Conservation (phyloP, 306 rosid genomes). For the Nissolia schottii region DNA sequence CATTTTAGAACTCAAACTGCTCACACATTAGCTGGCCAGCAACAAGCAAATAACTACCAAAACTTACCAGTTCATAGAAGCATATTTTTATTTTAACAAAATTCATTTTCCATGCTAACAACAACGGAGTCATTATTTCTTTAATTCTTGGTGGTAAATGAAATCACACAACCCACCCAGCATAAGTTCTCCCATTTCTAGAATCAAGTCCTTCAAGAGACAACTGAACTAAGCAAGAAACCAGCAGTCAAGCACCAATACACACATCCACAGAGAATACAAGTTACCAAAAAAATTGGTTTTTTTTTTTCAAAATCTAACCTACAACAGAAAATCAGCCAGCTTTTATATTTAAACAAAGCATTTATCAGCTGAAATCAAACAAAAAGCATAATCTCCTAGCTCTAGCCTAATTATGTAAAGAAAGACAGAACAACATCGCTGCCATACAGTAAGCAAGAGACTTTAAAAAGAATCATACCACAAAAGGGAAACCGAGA, state of each 20-base stretch:
- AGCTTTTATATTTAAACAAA: too few species aligned
- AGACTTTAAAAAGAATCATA: slow-evolving; percentile 21
- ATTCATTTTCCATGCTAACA: neutral
- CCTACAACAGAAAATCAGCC: too few species aligned
- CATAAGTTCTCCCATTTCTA: neutral
- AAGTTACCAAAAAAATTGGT: too few species aligned
- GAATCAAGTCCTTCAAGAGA: neutral
- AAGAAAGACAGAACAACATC: neutral
- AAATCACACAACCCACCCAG: neutral
- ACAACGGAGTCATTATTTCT: neutral
- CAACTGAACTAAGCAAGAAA: neutral
- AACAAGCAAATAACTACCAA: neutral
- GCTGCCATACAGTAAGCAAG: neutral
- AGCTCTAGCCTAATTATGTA: too few species aligned
- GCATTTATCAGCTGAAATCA: too few species aligned
- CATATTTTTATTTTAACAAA: neutral
- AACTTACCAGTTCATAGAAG: neutral
- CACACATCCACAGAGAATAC: neutral
- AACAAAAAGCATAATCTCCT: too few species aligned
- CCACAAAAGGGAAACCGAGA: slow-evolving; percentile 71
- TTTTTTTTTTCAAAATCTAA: too few species aligned
- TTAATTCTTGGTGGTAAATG: neutral
- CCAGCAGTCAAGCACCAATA: neutral
- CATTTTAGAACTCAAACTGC: neutral
- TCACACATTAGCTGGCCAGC: too few species aligned